Base-by-base conservation (phyloP, 192 early-diverging fungal genomes). In the Irineochytrium annulatum region DNA sequence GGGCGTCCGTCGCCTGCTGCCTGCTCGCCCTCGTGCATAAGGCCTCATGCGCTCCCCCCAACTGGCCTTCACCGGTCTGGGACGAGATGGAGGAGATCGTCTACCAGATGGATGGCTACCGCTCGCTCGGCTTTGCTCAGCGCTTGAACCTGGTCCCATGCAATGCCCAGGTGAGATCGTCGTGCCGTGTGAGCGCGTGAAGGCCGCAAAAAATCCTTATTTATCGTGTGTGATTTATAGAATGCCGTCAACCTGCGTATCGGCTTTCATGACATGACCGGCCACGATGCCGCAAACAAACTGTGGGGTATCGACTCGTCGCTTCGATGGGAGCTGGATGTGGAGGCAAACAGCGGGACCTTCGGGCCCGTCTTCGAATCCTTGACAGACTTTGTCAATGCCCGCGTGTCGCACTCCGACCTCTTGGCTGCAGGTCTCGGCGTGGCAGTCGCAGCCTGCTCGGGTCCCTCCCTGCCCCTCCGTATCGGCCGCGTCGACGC, bases 401-500 rank as follows among this genome's bases (percentile, higher is more conserved):
- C 19, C 13, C 49, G 49, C 20, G 11, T 20, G 11, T 51, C 49
- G 11, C 13, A 24, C 20, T 6, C 49, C 28, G 49, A 51, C 28
- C 6, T 22, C 6, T 8, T 24, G 20, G 49, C 22, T 22, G 8
- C 20, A 13, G 49, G 11, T 22, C 11, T 51, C 6, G 49, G 19
- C 20, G 13, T 6, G 8, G 49, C 8, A 14, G 49, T 51, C 20
- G 49, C 49, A 13, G 6, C 11, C 20, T 51, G 49, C 49, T 13
- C 19, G 20, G 49, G 49, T 20, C 49, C 49, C 13, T 14, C 49
- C 13, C 13, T 51, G 13, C 49, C 49, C 11, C 28, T 14, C 11
- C 49, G 49, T 6, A 27, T 27, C 28, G 49, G 49, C 22, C 49
- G 49, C 11, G 8, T 51, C 49, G 49, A 51, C 20, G 49, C 49